Conservation (phyloP, 352 stramenopile genomes). For the Globisporangium nodosum region DNA sequence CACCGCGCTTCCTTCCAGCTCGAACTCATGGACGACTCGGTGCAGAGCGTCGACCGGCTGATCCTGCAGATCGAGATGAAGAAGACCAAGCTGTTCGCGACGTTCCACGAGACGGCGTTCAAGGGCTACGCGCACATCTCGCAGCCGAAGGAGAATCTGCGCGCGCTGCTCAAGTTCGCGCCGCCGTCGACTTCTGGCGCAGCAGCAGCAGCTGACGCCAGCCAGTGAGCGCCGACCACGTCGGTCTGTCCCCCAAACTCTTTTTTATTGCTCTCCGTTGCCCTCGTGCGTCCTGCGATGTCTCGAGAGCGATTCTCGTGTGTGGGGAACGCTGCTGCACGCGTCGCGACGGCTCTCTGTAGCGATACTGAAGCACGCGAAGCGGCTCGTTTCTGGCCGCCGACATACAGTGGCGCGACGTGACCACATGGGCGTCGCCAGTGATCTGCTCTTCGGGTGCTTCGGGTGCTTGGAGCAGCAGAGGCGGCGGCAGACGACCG, state of each 20-base stretch:
- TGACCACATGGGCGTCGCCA: not conserved
- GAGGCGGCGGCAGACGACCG: not conserved
- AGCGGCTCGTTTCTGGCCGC: slow-evolving; percentile 1
- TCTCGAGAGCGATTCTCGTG: too few relatives aligned
- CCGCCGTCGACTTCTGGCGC: slow-evolving; percentile 1
- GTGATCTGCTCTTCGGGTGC: not conserved
- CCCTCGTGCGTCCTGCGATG: not conserved
- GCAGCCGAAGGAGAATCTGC: slow-evolving; percentile 64
- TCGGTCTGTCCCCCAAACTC: too few relatives aligned
- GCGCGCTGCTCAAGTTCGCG: slow-evolving; percentile 39
- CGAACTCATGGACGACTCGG: slow-evolving; percentile 53
- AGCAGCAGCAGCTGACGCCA: not conserved
- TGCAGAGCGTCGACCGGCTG: slow-evolving; percentile 55
- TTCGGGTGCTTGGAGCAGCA: not conserved
- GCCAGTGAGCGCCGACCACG: not conserved
- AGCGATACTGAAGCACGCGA: not conserved
- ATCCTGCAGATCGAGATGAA: slow-evolving; percentile 65
- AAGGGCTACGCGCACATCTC: slow-evolving; percentile 63
- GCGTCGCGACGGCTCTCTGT: too few relatives aligned
- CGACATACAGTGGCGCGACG: slow-evolving; percentile 1
- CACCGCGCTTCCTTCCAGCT: slow-evolving; percentile 22
- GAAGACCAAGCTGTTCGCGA: slow-evolving; percentile 56
- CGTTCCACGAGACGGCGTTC: slow-evolving; percentile 75
- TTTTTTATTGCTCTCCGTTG: not conserved
- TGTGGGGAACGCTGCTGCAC: too few relatives aligned